Base-by-base conservation (phyloP, 352 stramenopile genomes). In the Phytophthora capsici region DNA sequence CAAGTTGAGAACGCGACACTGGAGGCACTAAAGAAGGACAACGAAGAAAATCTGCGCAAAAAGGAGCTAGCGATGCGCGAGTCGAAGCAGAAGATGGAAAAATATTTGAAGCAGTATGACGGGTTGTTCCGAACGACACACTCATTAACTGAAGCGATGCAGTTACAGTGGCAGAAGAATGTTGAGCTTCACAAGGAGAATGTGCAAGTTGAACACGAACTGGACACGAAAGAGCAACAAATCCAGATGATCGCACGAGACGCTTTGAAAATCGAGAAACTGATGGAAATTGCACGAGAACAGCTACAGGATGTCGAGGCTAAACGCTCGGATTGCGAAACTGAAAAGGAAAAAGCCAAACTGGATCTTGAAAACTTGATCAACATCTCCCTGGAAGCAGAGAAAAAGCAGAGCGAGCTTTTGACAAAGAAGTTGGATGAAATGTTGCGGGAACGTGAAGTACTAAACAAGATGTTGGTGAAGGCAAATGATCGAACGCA, bases 391-490 rank as follows among this genome's bases (percentile, higher is more conserved):
- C 73, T 96, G 23, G 75, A 90, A 60, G 47, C 67, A 13, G 84
- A 88, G 45, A 79, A 81, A 19, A 93, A 89, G 47, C 77, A 95
- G 43, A 79, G 83, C 53, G 89, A 96, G 20, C 14, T 82, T 22
- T 52, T 93, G 7, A 62, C 83, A 9, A 94, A 90, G 48, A 88
- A 94, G 51, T 65, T 96, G 12, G 84, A 95, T n/a, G 83, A 95
- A 50, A 82, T 92, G 66, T 47, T 88, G 16, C 78, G 85, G 36
- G 84, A 97, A 63, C 80, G 84, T 10, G 88, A 94, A 43, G 77
- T 94, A 30, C 63, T 96, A 17, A 93, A 93, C 64, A 94, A 94
- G 40, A 95, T 97, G 75, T 76, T 97, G 5, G 84, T 94, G 7
- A 89, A 91, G 49, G 91, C 90, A 48, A 88, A 86, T 46, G 84